phyloP scores from a whole-genome alignment of 2,329 filamentous ascomycete species.

The Aureobasidium sp. region DNA sequence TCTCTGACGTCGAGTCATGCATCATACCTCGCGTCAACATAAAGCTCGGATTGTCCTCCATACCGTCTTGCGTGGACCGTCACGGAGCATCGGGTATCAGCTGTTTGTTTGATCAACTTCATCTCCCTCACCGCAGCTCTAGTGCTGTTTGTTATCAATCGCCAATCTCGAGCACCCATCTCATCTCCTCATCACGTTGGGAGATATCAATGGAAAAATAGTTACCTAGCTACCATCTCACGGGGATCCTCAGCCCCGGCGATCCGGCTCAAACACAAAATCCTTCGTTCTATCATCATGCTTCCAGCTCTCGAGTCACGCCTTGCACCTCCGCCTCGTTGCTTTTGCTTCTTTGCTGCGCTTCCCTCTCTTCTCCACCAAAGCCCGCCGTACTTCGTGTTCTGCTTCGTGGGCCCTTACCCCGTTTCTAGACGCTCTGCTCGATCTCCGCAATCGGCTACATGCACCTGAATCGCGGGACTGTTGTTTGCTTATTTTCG shows the following conservation, averaged over 20 bases:
- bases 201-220: not conserved
- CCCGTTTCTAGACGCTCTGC: not conserved
- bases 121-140: not conserved
- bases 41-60: conserved; percentile 1
- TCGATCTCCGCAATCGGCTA: not conserved
- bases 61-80: not conserved
- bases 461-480: not conserved
- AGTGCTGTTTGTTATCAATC: not conserved
- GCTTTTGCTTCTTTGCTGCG: conserved; percentile 1
- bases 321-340: not conserved
- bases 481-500: conserved; percentile 10
- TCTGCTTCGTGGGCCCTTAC: not conserved
- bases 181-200: conserved; percentile 8
- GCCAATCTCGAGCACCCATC: not conserved
- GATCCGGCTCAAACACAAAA: conserved; percentile 5
- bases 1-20: conserved; percentile 16
- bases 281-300: not conserved
- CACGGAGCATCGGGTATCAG: conserved; percentile 5
- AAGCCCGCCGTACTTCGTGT: not conserved
- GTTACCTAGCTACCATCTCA: not conserved
- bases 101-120: conserved; percentile 1
- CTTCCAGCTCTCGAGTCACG: conserved; percentile 1
- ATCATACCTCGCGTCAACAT: conserved; percentile 5
- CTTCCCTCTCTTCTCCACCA: not conserved
- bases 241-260: conserved; percentile 2